Base-by-base conservation (phyloP, 768 basidiomycete species). In the Lepiota brunneoincarnata region DNA sequence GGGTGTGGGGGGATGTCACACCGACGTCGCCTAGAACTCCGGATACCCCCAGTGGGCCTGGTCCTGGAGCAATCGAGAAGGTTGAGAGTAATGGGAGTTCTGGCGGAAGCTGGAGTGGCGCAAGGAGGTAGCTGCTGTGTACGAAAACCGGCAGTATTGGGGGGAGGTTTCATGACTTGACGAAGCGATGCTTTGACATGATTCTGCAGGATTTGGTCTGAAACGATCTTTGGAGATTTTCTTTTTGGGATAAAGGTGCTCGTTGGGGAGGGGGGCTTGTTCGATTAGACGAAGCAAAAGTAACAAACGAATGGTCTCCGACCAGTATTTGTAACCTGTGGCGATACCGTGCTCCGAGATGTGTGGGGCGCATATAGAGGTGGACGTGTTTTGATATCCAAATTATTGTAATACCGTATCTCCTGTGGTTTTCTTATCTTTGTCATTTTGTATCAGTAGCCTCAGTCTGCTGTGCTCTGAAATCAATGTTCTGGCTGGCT, bases 51-150 rank as follows among this genome's bases (percentile, higher is more conserved):
- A 17, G 45, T 18, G 40, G 38, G n/a, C 44, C 53, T 14, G 40
- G 38, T 18, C 44, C 45, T 4, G 34, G 35, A 28, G 49, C 28
- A 11, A 17, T 48, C 11, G 53, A 54, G 21, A 54, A 54, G 21
- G 39, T 31, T 7, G 45, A 54, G 35, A 52, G 51, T 14, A 39
- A 26, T 34, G 46, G 15, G 2, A 48, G 53, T 24, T 40, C 37
- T 17, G 18, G 41, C 10, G n/a, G 34, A 15, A 52, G 51, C 20
- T 6, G 17, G 11, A 17, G 39, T 41, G 40, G 40, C 21, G 53
- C 38, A 28, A 39, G 26, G 34, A 54, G 28, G 21, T 54, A 48
- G 46, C 6, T 28, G 50, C 15, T 14, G 36, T 23, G 28, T 31
- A 18, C 24, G 2, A 15, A 11, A 18, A 5, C 31, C 6, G 3